Evolutionary conservation across 1,139 yeast species (phyloP).

Genomic region (Geotrichum reessii): DNA sequence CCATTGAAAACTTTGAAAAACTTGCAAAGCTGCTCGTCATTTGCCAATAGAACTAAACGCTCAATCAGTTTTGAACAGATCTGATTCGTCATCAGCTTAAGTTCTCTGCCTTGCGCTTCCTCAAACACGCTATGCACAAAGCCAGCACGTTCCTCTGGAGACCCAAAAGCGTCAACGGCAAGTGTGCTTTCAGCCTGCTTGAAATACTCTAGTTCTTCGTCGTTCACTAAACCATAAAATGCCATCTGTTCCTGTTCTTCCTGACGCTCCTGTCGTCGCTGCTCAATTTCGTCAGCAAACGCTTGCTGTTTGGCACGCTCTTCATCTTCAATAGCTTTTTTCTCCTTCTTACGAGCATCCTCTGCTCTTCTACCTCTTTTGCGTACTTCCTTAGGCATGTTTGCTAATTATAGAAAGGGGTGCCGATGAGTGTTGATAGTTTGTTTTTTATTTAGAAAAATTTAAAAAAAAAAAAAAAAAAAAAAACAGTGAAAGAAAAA

Average conservation of each 20-base stretch:
- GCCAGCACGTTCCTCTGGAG: constrained; percentile 63
- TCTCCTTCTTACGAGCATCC: constrained; percentile 38
- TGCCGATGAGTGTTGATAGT: no score
- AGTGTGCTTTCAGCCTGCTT: constrained; percentile 86
- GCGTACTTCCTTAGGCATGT: constrained; percentile 25
- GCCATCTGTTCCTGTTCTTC: constrained; percentile 28
- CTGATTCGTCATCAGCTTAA: constrained; percentile 88
- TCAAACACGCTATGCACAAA: constrained; percentile 75
- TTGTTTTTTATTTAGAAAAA: no score
- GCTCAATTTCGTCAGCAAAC: constrained; percentile 14
- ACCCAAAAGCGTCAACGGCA: constrained; percentile 72
- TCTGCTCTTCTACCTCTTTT: constrained; percentile 65
- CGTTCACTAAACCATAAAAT: constrained; percentile 82
- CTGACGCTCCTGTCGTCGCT: constrained; percentile 15
- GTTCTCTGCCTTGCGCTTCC: constrained; percentile 84
- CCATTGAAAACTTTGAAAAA: constrained; percentile 57
- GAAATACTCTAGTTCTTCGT: constrained; percentile 81
- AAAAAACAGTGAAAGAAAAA: background rate
- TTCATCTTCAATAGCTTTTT: constrained; percentile 18
- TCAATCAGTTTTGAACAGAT: constrained; percentile 91
- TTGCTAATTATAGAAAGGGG: background rate
- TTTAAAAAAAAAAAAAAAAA: no score
- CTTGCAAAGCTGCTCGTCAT: constrained; percentile 55
- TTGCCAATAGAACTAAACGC: constrained; percentile 65
- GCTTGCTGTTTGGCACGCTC: constrained; percentile 10